These are phyloP conservation scores for Hygrophorus pudorinus DNA, from an alignment of 768 basidiomycete genomes.

Conservation along the genomic window DNA sequence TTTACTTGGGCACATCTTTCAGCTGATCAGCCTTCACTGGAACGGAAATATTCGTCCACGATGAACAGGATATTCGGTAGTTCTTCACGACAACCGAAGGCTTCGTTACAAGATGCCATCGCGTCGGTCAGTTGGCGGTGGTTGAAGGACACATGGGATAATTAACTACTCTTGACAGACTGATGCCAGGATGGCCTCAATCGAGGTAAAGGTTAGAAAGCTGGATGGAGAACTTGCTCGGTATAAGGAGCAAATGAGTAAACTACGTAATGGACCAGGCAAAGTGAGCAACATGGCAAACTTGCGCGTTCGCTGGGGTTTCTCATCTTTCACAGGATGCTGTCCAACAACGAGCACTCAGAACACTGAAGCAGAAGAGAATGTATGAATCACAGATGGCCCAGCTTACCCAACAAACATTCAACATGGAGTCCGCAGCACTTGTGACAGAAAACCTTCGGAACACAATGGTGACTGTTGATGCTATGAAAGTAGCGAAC, in stretches of 20 bases:
- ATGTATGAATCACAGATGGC: conserved; percentile 92
- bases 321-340: conserved; percentile 48
- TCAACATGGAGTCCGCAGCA: conserved; percentile 96
- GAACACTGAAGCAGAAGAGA: conserved; percentile 89
- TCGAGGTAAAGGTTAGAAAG: conserved; percentile 96
- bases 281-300: conserved; percentile 47
- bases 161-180: conserved; percentile 43
- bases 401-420: conserved; percentile 89
- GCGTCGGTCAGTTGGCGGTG: conserved; percentile 47
- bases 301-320: neutral
- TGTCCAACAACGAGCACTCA: conserved; percentile 88
- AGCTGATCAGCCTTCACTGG: neutral
- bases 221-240: conserved; percentile 85
- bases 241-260: conserved; percentile 95
- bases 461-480: conserved; percentile 98
- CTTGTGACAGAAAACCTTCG: conserved; percentile 96
- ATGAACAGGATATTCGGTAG: conserved; percentile 87
- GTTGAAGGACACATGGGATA: conserved; percentile 1
- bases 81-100: conserved; percentile 74
- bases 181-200: conserved; percentile 73
- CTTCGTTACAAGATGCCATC: conserved; percentile 89
- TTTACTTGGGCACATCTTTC: too few relatives aligned
- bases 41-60: conserved; percentile 5
- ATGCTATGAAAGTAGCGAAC: conserved; percentile 93
- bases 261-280: conserved; percentile 86